Evolutionary conservation across 768 basidiomycete species (phyloP), one percentile per base, ranked within the genome.

Genomic region (Trametes villosa): DNA sequence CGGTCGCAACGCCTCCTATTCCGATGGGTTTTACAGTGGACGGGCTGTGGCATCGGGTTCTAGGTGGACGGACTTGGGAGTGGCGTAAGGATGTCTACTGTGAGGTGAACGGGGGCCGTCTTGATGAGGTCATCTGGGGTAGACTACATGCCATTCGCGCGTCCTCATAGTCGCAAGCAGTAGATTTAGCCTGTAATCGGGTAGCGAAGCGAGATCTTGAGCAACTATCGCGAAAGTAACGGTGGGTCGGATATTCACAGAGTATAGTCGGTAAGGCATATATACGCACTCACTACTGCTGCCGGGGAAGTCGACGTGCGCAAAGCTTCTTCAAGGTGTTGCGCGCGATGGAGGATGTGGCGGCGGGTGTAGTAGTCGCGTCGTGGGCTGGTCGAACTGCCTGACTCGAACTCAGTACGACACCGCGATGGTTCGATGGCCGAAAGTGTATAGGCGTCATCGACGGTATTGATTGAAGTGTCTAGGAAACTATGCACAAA

Each of bases 291-390:
- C n/a, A 50, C 50, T 11, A 34, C 13, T 11, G 22, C n/a, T 15
- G 50, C 13, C 20, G 27, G 17, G 8, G 15, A 31, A n/a, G 52
- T 5, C 22, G 56, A 8, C 9, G 44, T 33, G 3, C 45, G 45
- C 0, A 60, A n/a, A 0, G 44, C 26, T 27, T 44, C 15, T 15
- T 62, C 13, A 15, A 65, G 46, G 42, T 65, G 64, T 2, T 62
- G n/a, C n/a, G n/a, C n/a, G n/a, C n/a, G 56, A 22, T 62, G 52
- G 1, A 65, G 30, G n/a, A 62, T 59, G 2, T 26, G 38, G 22
- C 18, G 33, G 18, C 57, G 49, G 13, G 47, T 50, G 34, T 52
- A 52, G n/a, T n/a, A n/a, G 18, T 42, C 49, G 22, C 57, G 57
- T 7, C 26, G 57, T 11, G 4, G 22, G 18, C 53, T 33, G n/a